Percentiles rank a stretch among this genome's conserved stretches.
phyloP scores from a whole-genome alignment of 805 yeast species.

The Yarrowia sp. region DNA sequence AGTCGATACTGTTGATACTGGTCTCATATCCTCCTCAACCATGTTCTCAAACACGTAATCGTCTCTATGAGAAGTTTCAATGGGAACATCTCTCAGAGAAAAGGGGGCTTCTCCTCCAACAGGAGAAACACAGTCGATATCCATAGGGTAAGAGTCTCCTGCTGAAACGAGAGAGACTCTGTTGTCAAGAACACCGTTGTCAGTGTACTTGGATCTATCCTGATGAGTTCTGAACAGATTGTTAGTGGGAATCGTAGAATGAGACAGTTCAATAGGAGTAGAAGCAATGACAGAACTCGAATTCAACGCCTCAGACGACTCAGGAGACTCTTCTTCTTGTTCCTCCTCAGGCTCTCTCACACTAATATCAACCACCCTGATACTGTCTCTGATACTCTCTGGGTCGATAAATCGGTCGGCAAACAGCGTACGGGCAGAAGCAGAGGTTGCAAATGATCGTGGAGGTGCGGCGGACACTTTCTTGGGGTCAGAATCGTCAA shows the following conservation, averaged over 20 bases:
- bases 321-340: background rate
- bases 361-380: constrained; percentile 16
- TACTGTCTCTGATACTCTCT: constrained; percentile 10
- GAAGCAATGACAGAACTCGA: constrained; percentile 11
- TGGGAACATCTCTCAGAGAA: constrained; percentile 1
- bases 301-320: background rate
- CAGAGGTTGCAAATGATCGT: constrained; percentile 11
- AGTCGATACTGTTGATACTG: background rate
- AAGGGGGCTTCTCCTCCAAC: background rate
- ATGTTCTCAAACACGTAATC: constrained; percentile 3
- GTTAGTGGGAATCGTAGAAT: background rate
- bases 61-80: constrained; percentile 19
- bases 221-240: constrained; percentile 18
- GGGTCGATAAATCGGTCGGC: constrained; percentile 22
- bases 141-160: background rate
- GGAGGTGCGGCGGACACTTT: background rate
- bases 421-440: constrained; percentile 6
- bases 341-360: background rate
- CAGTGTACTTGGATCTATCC: constrained; percentile 13
- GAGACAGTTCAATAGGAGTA: constrained; percentile 9
- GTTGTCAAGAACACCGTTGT: background rate
- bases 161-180: constrained; percentile 4
- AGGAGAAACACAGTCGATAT: constrained; percentile 12
- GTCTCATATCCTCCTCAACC: background rate
- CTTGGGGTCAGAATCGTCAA: background rate